Evolutionary conservation across 2,329 filamentous ascomycete genomes (phyloP), one percentile per base, ranked within the genome.

Genomic region (Aspergillus sp.): DNA sequence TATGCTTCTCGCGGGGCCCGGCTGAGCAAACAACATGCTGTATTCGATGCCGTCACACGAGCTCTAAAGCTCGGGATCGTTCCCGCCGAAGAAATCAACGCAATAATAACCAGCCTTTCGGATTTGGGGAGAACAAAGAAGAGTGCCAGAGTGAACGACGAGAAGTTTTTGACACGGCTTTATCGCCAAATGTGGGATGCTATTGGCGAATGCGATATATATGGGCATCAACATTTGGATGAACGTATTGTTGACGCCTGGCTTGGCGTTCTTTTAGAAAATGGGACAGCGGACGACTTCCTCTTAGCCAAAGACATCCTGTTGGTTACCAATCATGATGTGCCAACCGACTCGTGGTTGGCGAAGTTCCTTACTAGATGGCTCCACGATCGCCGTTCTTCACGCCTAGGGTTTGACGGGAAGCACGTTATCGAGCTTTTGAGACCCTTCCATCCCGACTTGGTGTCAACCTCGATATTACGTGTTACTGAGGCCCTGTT

Each of bases 151-250:
- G 48, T 50, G 4, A 55, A 56, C 50, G 54, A 68, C 34, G 52
- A 52, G 11, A 62, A 58, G 20, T 47, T 58, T 20, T 50, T 73
- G 18, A 45, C 57, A 22, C 49, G 62, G 12, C 66, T 67, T 41
- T 71, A 72, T 41, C 59, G 66, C 30, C 55, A 61, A 3, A 67
- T 78, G 59, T 78, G 75, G 74, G 63, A 68, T 56, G 72, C 73
- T 5, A 68, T 78, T 55, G 67, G 68, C 32, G 60, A 60, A 13
- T 77, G 72, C 51, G 67, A 66, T 48, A 67, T 77, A 18, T 66
- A 74, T 30, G 63, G 61, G 13, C 66, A 73, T 32, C 61, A 57
- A 22, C 71, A 77, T 50, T 57, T 78, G 53, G 66, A 69, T 18
- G 55, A 59, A n/a, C 53, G 63, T 3, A 59, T 70, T 30, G 56